Evolutionary conservation across 2,329 filamentous ascomycete genomes (phyloP).

Genomic region (Penicillium sp.): DNA sequence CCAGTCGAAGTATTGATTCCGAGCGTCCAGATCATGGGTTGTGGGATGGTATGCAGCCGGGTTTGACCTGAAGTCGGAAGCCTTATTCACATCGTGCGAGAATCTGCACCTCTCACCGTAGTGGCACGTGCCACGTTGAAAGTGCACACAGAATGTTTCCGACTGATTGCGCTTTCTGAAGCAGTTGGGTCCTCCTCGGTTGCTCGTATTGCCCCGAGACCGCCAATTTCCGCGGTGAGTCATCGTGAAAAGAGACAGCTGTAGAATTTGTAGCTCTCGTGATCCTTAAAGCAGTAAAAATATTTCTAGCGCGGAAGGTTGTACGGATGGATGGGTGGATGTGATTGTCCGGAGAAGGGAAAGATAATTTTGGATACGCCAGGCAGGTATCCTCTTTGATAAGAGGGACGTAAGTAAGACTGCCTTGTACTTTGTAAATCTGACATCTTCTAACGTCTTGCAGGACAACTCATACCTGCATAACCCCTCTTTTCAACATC

Average conservation of each 20-base stretch:
- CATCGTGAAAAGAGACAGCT: background rate
- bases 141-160: background rate
- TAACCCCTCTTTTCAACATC: too few relatives aligned
- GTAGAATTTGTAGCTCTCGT: background rate
- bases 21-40: background rate
- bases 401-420: too few relatives aligned
- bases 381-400: too few relatives aligned
- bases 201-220: constrained; percentile 5
- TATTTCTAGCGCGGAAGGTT: background rate
- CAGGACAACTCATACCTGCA: too few relatives aligned
- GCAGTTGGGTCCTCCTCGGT: constrained; percentile 4
- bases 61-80: background rate
- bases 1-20: constrained; percentile 11
- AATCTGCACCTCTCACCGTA: constrained; percentile 9
- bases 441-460: too few relatives aligned
- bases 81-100: constrained; percentile 2
- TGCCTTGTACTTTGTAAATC: too few relatives aligned
- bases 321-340: too few relatives aligned
- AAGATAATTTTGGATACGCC: too few relatives aligned
- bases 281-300: background rate
- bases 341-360: too few relatives aligned
- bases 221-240: constrained; percentile 3
- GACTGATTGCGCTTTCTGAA: constrained; percentile 5
- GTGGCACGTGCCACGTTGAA: constrained; percentile 6
- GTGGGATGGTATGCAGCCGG: background rate